These are phyloP conservation scores for Rhamnella rubrinervis DNA, from an alignment of 331 rosid species.

Conservation along the genomic window DNA sequence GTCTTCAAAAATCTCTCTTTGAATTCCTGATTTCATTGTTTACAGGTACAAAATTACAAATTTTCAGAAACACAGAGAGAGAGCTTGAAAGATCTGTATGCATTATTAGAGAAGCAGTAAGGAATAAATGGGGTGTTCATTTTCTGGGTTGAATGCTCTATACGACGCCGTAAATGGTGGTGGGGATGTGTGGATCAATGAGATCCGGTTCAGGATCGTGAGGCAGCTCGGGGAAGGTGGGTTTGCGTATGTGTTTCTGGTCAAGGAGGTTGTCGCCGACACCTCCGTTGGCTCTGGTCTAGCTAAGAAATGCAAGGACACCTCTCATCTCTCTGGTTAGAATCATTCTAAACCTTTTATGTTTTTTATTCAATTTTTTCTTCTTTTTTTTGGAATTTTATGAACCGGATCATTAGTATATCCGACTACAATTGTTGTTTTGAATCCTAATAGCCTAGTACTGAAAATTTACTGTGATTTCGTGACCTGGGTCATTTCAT, in stretches of 20 bases:
- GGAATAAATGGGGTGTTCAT: conserved; percentile 77
- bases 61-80: no score
- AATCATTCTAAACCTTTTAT: neutral
- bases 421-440: neutral
- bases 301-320: conserved; percentile 66
- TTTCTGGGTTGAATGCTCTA: conserved; percentile 87
- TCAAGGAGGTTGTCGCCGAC: conserved; percentile 68
- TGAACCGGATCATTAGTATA: conserved; percentile 25
- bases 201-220: conserved; percentile 76
- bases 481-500: conserved; percentile 12
- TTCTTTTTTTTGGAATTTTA: neutral
- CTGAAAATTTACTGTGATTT: neutral
- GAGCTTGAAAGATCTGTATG: conserved; percentile 26
- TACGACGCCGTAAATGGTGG: conserved; percentile 86
- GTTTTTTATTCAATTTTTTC: neutral
- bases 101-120: neutral
- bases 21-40: conserved; percentile 53
- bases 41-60: neutral
- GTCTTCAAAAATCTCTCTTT: conserved; percentile 33
- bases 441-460: neutral
- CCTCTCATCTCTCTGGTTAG: conserved; percentile 74
- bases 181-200: conserved; percentile 93
- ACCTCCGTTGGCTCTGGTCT: conserved; percentile 46
- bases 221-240: conserved; percentile 98
- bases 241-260: conserved; percentile 76